Base-by-base conservation (phyloP, 169 alveolate genomes). In the Miamiensis avidus region DNA sequence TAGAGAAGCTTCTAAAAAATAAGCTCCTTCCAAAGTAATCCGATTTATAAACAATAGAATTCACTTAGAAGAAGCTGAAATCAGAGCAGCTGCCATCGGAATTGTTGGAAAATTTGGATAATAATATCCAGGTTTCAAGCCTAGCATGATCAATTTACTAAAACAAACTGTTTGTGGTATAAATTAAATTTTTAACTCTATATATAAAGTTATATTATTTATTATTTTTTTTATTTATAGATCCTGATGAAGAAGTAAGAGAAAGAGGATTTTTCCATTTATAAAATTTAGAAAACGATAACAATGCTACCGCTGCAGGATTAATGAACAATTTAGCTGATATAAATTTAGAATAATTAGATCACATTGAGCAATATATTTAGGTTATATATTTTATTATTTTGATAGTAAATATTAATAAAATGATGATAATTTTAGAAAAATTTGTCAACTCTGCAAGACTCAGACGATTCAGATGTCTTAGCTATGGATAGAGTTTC, bases 211-310 rank as follows among this genome's bases (percentile, higher is more conserved):
- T 75, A 29, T 75, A 75, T 29, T 1, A 29, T 31, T 75, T 29
- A 29, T 75, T 75, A 29, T 25, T 75, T 30, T 75, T 75, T 30
- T 4, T n/a, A 30, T 34, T 1, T 79, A 29, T 33, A n/a, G 90
- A 86, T 81, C 90, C 90, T 65, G 90, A 86, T 86, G 90, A 86
- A 32, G 90, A 86, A 81, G 90, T 86, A 1, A 86, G 90, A 75
- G 84, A 86, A 74, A 79, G 90, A 75, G 82, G 86, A 29, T 11
- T 33, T 73, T 85, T 65, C 29, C 69, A 81, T 74, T 69, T 85
- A 69, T 74, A 34, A n/a, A 75, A 26, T 25, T 31, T 72, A 16
- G 82, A 29, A 65, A 64, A 86, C 6, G 76, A 49, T 4, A 64
- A 74, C 28, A 49, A n/a, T n/a, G 65, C 85, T 73, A 79, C 25